Evolutionary conservation across 768 basidiomycete species (phyloP), one percentile per base, ranked within the genome.

Genomic region (Xanthoconium purpureum): DNA sequence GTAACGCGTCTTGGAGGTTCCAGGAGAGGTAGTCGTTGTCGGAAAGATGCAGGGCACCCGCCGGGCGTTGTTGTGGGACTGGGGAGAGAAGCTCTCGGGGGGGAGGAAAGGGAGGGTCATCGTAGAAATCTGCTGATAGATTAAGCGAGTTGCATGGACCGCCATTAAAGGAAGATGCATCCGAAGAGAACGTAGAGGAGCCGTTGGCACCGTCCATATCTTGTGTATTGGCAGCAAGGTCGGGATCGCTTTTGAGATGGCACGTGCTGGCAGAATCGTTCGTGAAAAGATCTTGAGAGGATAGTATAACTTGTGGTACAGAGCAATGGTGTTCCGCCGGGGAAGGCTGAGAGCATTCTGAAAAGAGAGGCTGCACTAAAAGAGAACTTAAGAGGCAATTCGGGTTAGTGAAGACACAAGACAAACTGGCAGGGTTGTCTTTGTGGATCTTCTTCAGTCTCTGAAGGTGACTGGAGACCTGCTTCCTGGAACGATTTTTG

Each of bases 391-490:
- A 51, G 47, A 35, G 40, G 29, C 10, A 30, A 50, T n/a, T 45
- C 8, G 15, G 4, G 29, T 51, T 28, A 13, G 24, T 39, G 10
- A 36, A 3, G 37, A 29, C 24, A 20, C 15, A 47, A 37, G 52
- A 73, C 75, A 29, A 56, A 74, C 73, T 67, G 18, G 65, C 49
- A 28, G 70, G 66, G 45, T 73, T 64, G 47, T 72, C 61, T 43
- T 66, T 71, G 13, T 72, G 63, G 12, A 66, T 66, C 36, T 70
- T 75, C 50, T 76, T 74, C 14, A 74, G 50, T 47, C 75, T 61
- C 59, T 74, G 74, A 45, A 74, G 66, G 38, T 76, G 75, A 56
- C 74, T 74, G 28, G 74, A 75, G 33, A 74, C 74, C 54, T 74
- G 74, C 59, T 74, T 74, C 54, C 74, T 63, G 37, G 74, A 73